Evolutionary conservation across 2,329 filamentous ascomycete species (phyloP).

Genomic region (Tolypocladium amazonense): DNA sequence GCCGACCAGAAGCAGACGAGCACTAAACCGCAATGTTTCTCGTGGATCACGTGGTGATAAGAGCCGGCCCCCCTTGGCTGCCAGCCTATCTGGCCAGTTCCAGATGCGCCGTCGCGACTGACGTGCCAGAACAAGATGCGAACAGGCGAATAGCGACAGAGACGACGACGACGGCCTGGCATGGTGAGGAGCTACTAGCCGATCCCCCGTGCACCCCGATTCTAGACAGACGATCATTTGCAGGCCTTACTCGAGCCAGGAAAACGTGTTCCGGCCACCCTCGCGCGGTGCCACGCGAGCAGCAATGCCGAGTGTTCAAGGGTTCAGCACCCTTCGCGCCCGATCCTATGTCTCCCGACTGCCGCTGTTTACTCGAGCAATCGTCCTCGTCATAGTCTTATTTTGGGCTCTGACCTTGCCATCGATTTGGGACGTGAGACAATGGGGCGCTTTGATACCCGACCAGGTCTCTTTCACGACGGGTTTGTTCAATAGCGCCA

Average conservation of each 20-base stretch:
- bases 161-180: not conserved
- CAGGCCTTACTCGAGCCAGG: not conserved
- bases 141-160: not conserved
- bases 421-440: constrained; percentile 57
- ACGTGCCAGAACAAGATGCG: not conserved
- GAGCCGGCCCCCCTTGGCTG: not conserved
- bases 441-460: constrained; percentile 74
- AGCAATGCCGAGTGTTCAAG: constrained; percentile 10
- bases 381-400: constrained; percentile 52
- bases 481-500: constrained; percentile 36
- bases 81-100: not conserved
- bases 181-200: not conserved
- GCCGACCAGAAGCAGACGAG: too few relatives aligned
- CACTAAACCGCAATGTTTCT: too few relatives aligned
- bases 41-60: not conserved
- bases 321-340: constrained; percentile 61
- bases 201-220: not conserved
- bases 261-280: not conserved
- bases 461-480: constrained; percentile 59
- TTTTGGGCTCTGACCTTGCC: constrained; percentile 59
- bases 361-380: constrained; percentile 74
- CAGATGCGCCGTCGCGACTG: not conserved
- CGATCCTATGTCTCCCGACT: constrained; percentile 75
- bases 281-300: not conserved
- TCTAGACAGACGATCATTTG: not conserved